These are phyloP conservation scores for Pisolithus microcarpus DNA, from an alignment of 768 basidiomycete genomes.

Conservation along the genomic window DNA sequence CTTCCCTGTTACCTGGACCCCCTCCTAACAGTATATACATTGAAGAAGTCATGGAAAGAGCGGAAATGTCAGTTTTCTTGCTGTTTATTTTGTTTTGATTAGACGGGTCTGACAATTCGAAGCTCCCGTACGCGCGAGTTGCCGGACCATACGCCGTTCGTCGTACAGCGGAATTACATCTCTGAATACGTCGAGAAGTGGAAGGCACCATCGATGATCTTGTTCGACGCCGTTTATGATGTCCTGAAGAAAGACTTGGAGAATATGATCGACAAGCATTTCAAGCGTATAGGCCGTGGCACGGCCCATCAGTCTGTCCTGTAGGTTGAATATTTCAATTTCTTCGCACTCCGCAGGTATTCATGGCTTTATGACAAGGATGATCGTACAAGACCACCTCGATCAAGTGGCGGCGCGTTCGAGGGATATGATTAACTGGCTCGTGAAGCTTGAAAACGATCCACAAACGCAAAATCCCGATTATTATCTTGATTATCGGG, in stretches of 20 bases:
- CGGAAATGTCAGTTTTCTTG: conserved; percentile 35
- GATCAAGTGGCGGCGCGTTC: conserved; percentile 35
- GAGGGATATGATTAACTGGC: conserved; percentile 38
- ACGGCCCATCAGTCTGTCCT: conserved; percentile 41
- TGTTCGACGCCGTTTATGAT: conserved; percentile 37
- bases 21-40: conserved; percentile 32
- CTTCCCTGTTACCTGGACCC: conserved; percentile 1
- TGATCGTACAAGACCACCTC: conserved; percentile 45
- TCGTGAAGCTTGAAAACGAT: conserved; percentile 40
- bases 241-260: conserved; percentile 36
- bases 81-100: background rate
- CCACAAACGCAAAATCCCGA: conserved; percentile 49
- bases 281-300: conserved; percentile 47
- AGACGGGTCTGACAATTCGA: background rate
- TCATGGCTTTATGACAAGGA: conserved; percentile 23
- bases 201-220: conserved; percentile 37
- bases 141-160: conserved; percentile 59
- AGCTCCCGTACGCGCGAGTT: conserved; percentile 69
- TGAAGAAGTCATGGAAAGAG: conserved; percentile 44
- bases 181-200: conserved; percentile 38
- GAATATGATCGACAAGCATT: conserved; percentile 41
- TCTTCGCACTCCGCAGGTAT: too few relatives aligned
- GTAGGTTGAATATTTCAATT: conserved; percentile 24
- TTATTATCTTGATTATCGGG: conserved; percentile 42
- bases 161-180: conserved; percentile 50